phyloP scores from a whole-genome alignment of 495 filamentous ascomycete genomes.

The Neurospora tetraspora region DNA sequence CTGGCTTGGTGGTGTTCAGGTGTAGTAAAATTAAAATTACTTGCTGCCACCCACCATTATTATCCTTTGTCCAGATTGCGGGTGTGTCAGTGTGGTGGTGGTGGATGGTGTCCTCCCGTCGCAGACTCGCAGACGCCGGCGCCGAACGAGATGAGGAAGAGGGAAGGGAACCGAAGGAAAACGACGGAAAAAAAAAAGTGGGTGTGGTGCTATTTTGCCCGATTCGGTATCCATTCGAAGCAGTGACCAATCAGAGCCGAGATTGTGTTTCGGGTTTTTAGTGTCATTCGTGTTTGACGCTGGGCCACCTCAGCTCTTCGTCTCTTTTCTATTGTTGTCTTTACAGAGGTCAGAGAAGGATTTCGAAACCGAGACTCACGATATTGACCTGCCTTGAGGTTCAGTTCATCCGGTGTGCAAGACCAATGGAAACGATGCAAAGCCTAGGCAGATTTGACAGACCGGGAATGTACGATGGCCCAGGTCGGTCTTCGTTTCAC shows the following conservation, averaged over 20 bases:
- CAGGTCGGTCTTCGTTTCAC: too few species aligned
- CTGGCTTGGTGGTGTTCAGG: neutral
- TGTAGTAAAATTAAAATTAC: neutral
- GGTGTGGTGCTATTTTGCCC: neutral
- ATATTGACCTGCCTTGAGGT: neutral
- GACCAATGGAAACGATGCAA: too few species aligned
- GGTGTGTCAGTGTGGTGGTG: neutral
- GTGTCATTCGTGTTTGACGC: neutral
- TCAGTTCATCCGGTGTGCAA: neutral
- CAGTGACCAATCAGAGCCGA: constrained; percentile 3
- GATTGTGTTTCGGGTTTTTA: neutral
- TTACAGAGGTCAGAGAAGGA: neutral
- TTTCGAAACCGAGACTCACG: neutral
- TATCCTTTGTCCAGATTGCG: neutral
- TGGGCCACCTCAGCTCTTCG: neutral
- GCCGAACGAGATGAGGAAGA: neutral
- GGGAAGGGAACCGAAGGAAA: neutral
- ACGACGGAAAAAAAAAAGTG: neutral
- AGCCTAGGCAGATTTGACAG: neutral
- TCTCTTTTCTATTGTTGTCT: neutral
- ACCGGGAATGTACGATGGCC: too few species aligned
- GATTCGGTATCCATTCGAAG: neutral
- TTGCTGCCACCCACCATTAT: neutral
- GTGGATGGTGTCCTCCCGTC: neutral
- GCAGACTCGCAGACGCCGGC: neutral